phyloP scores from a whole-genome alignment of 2,329 filamentous ascomycete species.

The Polychaeton citri region DNA sequence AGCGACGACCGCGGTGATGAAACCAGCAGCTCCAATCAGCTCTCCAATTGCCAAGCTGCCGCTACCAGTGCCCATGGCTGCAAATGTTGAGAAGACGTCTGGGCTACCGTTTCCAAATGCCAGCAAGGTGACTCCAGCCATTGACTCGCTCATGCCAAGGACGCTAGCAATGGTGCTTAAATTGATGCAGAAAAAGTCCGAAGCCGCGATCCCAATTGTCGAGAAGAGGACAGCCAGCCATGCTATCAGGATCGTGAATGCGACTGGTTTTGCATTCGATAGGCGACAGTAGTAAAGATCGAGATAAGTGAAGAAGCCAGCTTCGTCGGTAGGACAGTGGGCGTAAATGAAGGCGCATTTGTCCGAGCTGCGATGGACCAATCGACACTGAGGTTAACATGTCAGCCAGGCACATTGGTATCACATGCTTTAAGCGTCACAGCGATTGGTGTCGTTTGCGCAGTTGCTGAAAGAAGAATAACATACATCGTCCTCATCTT shows the following conservation, averaged over 20 bases:
- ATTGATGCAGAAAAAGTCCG: constrained; percentile 97
- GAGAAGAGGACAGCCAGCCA: constrained; percentile 90
- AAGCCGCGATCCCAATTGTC: constrained; percentile 93
- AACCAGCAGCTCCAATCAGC: constrained; percentile 83
- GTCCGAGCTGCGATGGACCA: constrained; percentile 64
- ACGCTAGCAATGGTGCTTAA: constrained; percentile 82
- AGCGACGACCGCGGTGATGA: constrained; percentile 92
- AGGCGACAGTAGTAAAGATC: constrained; percentile 81
- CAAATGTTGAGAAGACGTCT: constrained; percentile 97
- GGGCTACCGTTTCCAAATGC: constrained; percentile 97
- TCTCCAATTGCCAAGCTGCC: constrained; percentile 95
- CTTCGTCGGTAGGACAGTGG: constrained; percentile 80
- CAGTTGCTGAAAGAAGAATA: no score
- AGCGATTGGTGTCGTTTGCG: no score
- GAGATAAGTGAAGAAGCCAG: constrained; percentile 79
- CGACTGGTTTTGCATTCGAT: constrained; percentile 53
- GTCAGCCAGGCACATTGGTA: background rate
- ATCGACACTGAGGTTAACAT: constrained; percentile 46
- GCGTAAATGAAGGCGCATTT: constrained; percentile 74
- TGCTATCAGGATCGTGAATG: constrained; percentile 62
- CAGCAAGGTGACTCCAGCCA: constrained; percentile 90
- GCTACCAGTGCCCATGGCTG: constrained; percentile 92
- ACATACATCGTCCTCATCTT: background rate
- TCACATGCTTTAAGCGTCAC: no score
- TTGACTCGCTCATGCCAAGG: constrained; percentile 84